Percentiles rank a stretch among this genome's conserved stretches.
These are phyloP conservation scores for Dothideomycetes sp. DNA, from an alignment of 2,329 filamentous ascomycete species.

Conservation along the genomic window DNA sequence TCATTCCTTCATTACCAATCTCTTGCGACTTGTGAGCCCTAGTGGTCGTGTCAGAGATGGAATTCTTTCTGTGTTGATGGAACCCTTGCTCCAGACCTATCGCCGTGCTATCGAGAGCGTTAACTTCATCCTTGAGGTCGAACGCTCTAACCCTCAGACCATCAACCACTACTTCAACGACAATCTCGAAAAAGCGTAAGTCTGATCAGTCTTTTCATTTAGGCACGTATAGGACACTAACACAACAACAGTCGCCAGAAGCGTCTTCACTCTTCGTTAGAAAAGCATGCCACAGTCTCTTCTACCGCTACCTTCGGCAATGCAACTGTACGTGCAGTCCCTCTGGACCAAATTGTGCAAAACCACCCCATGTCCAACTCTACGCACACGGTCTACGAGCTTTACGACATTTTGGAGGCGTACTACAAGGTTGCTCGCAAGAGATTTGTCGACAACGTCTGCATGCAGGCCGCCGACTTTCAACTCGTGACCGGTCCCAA, in stretches of 20 bases:
- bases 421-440: slow-evolving; percentile 55
- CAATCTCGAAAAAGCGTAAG: slow-evolving; percentile 33
- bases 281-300: slow-evolving; percentile 10
- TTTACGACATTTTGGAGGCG: slow-evolving; percentile 51
- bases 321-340: slow-evolving; percentile 13
- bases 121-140: slow-evolving; percentile 44
- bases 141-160: slow-evolving; percentile 41
- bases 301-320: neutral
- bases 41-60: slow-evolving; percentile 36
- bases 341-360: slow-evolving; percentile 18
- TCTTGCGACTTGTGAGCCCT: slow-evolving; percentile 36
- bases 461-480: slow-evolving; percentile 48
- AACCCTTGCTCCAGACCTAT: slow-evolving; percentile 41
- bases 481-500: slow-evolving; percentile 42
- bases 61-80: slow-evolving; percentile 37
- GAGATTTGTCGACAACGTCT: slow-evolving; percentile 56
- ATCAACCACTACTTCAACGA: slow-evolving; percentile 46
- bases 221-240: slow-evolving; percentile 3
- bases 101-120: slow-evolving; percentile 40
- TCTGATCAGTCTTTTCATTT: neutral
- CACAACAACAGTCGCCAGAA: slow-evolving; percentile 18
- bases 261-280: slow-evolving; percentile 10
- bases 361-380: slow-evolving; percentile 28
- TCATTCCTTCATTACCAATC: slow-evolving; percentile 42
- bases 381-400: slow-evolving; percentile 37